phyloP scores from a whole-genome alignment of 2,329 filamentous ascomycete genomes.

The Hypoxylon rubiginosum region DNA sequence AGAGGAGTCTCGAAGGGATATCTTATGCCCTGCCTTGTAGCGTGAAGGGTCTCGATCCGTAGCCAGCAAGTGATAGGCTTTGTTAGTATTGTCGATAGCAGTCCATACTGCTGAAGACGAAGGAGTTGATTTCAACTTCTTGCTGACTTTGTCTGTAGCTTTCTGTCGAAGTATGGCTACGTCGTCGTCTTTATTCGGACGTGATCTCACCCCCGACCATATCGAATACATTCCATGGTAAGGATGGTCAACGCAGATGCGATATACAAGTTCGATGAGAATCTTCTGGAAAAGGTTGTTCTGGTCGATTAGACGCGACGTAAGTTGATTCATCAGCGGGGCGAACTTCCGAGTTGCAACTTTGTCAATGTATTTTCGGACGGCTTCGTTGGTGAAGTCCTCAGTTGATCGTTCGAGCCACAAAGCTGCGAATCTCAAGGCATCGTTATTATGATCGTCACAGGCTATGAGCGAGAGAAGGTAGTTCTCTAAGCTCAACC shows the following conservation, averaged over 20 bases:
- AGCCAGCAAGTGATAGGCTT: constrained; percentile 74
- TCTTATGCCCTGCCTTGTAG: constrained; percentile 76
- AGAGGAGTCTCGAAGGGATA: constrained; percentile 70
- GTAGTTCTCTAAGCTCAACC: constrained; percentile 92
- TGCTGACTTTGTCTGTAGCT: constrained; percentile 78
- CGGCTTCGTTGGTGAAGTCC: constrained; percentile 80
- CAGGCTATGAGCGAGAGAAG: constrained; percentile 86
- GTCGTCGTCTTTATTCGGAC: constrained; percentile 78
- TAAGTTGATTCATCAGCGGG: constrained; percentile 92
- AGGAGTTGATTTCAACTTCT: constrained; percentile 68
- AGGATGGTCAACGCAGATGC: constrained; percentile 92
- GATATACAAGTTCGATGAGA: constrained; percentile 79
- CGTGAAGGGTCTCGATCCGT: constrained; percentile 73
- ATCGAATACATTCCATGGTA: constrained; percentile 98
- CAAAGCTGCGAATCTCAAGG: constrained; percentile 90
- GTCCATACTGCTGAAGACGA: constrained; percentile 72
- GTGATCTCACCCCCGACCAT: constrained; percentile 82
- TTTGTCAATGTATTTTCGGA: constrained; percentile 74
- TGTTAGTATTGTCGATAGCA: constrained; percentile 80
- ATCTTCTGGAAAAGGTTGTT: constrained; percentile 80
- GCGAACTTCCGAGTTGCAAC: constrained; percentile 96
- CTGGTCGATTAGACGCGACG: constrained; percentile 86
- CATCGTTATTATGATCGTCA: constrained; percentile 89
- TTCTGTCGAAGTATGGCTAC: constrained; percentile 79
- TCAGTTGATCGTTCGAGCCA: constrained; percentile 92